Conservation (phyloP, 2,329 filamentous ascomycete species). For the Cucurbitaria berberidis region DNA sequence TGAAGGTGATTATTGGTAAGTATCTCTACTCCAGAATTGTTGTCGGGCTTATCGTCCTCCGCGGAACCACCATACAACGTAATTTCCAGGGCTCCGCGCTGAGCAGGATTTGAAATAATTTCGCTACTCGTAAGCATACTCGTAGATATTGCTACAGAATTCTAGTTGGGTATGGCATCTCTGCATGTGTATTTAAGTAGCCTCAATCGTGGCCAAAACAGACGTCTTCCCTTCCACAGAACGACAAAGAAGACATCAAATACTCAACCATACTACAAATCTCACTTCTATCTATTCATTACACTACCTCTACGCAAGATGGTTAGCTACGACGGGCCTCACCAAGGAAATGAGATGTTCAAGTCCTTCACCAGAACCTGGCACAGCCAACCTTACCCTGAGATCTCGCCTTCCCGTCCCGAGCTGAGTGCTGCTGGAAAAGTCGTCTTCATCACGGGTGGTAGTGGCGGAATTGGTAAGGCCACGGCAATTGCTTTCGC, state of each 20-base stretch:
- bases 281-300: background rate
- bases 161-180: background rate
- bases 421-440: conserved; percentile 23
- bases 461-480: conserved; percentile 14
- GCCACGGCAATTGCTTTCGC: conserved; percentile 11
- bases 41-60: conserved; percentile 5
- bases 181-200: conserved; percentile 6
- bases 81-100: conserved; percentile 1
- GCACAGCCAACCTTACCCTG: conserved; percentile 19
- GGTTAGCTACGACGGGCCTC: conserved; percentile 12
- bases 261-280: background rate
- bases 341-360: conserved; percentile 11
- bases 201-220: background rate
- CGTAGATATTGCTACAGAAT: background rate
- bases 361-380: conserved; percentile 14
- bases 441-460: conserved; percentile 45
- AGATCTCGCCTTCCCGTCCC: conserved; percentile 35
- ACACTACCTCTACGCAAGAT: conserved; percentile 6
- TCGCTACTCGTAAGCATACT: background rate
- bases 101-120: conserved; percentile 13
- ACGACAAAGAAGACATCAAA: conserved; percentile 7
- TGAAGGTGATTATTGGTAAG: background rate
- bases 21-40: background rate
- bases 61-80: conserved; percentile 7
- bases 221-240: conserved; percentile 4